phyloP scores from a whole-genome alignment of 176 grass and related monocot species.

The Juncus inflexus region DNA sequence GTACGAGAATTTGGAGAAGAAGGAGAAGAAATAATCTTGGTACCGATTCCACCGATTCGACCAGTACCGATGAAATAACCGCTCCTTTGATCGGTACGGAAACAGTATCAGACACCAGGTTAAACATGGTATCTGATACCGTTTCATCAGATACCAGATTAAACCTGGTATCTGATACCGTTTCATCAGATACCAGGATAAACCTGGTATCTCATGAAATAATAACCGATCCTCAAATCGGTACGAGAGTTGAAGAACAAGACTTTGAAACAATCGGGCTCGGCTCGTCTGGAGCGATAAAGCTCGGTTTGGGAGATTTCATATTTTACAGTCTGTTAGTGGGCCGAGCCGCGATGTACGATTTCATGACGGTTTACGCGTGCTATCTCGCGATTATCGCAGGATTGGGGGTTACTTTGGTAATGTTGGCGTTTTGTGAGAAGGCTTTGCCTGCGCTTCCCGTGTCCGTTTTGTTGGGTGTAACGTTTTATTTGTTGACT shows the following conservation, averaged over 20 bases:
- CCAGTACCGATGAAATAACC: background rate
- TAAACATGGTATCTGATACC: background rate
- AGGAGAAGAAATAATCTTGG: conserved; percentile 27
- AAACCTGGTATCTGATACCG: too few species aligned
- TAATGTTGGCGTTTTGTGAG: conserved; percentile 27
- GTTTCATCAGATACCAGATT: too few species aligned
- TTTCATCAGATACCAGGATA: conserved; percentile 12
- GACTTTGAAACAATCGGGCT: conserved; percentile 58
- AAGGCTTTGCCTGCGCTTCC: conserved; percentile 41
- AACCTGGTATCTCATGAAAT: conserved; percentile 17
- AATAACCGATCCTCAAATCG: conserved; percentile 11
- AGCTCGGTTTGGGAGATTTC: conserved; percentile 91
- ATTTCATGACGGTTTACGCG: conserved; percentile 87
- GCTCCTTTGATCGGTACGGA: background rate
- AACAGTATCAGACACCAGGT: conserved; percentile 8
- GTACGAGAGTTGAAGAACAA: conserved; percentile 12
- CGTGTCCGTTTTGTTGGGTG: conserved; percentile 47
- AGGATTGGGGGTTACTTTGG: conserved; percentile 26
- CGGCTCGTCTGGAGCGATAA: conserved; percentile 69
- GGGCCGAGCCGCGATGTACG: conserved; percentile 75
- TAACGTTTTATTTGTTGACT: conserved; percentile 79
- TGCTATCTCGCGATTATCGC: conserved; percentile 42
- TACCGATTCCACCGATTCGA: conserved; percentile 29
- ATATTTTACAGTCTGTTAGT: conserved; percentile 97
- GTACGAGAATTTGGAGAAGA: conserved; percentile 64